Evolutionary conservation across 83 land plant genomes (phyloP), one percentile per base, ranked within the genome.

Genomic region (Diphasiastrum complanatum): DNA sequence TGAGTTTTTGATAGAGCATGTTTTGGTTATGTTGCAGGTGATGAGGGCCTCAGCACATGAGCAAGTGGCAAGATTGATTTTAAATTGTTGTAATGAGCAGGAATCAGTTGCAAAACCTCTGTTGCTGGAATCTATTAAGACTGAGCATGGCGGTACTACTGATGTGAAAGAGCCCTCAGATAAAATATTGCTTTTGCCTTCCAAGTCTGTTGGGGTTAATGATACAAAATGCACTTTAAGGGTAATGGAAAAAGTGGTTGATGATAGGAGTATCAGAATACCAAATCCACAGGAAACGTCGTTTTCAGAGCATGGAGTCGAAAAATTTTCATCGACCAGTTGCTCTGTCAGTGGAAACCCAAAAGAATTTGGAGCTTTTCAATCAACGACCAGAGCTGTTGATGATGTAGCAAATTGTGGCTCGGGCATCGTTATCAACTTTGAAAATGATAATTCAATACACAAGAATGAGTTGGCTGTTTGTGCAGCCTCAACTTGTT

Each of bases 21-120:
- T 25, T 40, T 4, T 46, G 47, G 33, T 23, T 69, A 8, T 30
- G 26, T 22, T 59, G 34, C 74, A 95, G 99, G 84, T 89, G 36
- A 79, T 90, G 4, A 84, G 93, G 50, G 99, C 99, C 19, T 79
- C 81, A 68, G 96, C 97, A 24, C 99, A 95, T 72, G 99, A 95
- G 69, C 96, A 95, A 60, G 89, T 82, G 62, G 99, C 99, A 20
- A 78, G 99, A 57, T 80, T 95, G 19, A 86, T 95, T 48, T 70
- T 95, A 50, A 82, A 72, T 33, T 81, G 82, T 32, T 75, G 86
- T 48, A 84, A 84, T 61, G 89, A 95, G 18, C 65, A 81, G n/a
- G 96, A 84, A 37, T 75, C 83, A 46, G 77, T 79, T 46, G 62
- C 79, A 59, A 80, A 78, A 51, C 68, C 83, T 45, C 65, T 79